Base-by-base conservation (phyloP, 1,284 basidiomycete species). In the Sutorius eximius region DNA sequence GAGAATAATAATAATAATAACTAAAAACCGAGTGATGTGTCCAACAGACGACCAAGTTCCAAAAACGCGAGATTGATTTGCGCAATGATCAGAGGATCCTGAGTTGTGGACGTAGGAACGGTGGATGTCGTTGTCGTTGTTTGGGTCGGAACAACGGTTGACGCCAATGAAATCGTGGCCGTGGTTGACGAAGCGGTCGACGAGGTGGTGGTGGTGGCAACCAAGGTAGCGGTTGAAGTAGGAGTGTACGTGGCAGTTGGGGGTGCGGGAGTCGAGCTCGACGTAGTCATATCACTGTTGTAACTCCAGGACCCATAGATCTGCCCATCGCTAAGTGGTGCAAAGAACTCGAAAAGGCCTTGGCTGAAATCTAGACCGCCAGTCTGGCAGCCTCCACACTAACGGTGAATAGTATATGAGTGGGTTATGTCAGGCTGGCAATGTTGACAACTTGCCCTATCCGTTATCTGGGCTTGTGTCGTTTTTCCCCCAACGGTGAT, bases 401-500 rank as follows among this genome's bases (percentile, higher is more conserved):
- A n/a, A 10, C 8, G 16, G 27, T 13, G 37, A 12, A 29, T 40
- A 20, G 24, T 27, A 38, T 20, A 43, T 34, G 16, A 44, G 30
- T 46, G 34, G 53, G 32, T 51, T 16, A 22, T 41, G 24, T 13
- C 15, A 44, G n/a, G 24, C 7, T 24, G 16, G 10, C 6, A 37
- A 47, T 7, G 1, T 41, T 10, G 16, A 38, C 29, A n/a, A 58
- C 71, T 55, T 61, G 74, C 79, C 68, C 75, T 70, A 67, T 88
- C 86, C 29, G 71, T 72, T 52, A 89, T 78, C 43, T 75, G 74
- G 2, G 85, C 86, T 41, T 72, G 70, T 9, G 75, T 67, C 1
- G 77, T 75, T 71, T 81, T 82, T 42, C 83, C 85, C 49, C 77
- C 67, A 69, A 80, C 75, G 13, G 72, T 73, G 59, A 88, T 82